These are phyloP conservation scores for Aethionema arabicum DNA, from an alignment of 345 rosid species.

Conservation along the genomic window DNA sequence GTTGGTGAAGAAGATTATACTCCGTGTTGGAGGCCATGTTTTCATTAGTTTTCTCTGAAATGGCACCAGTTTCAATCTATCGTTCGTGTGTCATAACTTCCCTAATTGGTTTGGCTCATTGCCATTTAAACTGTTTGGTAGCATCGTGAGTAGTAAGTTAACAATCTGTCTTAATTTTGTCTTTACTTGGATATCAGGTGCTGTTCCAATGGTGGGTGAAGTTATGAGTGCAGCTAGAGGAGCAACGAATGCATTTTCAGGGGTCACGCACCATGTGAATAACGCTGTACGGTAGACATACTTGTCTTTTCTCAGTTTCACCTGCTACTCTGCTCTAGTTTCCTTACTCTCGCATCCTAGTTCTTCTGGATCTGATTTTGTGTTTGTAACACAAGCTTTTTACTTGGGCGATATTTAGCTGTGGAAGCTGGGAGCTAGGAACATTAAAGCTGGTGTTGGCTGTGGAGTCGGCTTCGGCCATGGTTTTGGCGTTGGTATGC, in stretches of 20 bases:
- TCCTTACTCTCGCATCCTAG: not conserved
- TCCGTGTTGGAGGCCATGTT: constrained; percentile 9
- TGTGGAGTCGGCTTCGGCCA: constrained; percentile 44
- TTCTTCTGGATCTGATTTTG: constrained; percentile 26
- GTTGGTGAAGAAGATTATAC: not conserved
- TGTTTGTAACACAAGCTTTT: not conserved
- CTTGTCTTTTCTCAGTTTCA: not conserved
- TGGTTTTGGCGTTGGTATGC: constrained; percentile 42
- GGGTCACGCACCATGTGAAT: constrained; percentile 71
- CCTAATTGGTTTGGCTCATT: constrained; percentile 5
- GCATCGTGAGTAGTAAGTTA: not conserved
- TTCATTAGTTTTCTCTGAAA: not conserved
- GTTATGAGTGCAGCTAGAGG: constrained; percentile 94
- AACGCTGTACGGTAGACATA: constrained; percentile 48
- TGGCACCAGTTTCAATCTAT: not conserved
- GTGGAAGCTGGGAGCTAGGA: constrained; percentile 38
- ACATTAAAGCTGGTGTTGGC: constrained; percentile 36
- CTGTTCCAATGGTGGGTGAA: constrained; percentile 76
- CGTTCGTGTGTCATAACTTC: constrained; percentile 13
- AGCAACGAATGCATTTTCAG: constrained; percentile 85
- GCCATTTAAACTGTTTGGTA: constrained; percentile 1
- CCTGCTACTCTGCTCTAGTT: not conserved
- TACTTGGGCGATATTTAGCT: constrained; percentile 25
- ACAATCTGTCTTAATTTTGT: constrained; percentile 7
- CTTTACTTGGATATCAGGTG: constrained; percentile 43